phyloP scores from a whole-genome alignment of 495 filamentous ascomycete genomes.

The Lentithecium fluviatile region DNA sequence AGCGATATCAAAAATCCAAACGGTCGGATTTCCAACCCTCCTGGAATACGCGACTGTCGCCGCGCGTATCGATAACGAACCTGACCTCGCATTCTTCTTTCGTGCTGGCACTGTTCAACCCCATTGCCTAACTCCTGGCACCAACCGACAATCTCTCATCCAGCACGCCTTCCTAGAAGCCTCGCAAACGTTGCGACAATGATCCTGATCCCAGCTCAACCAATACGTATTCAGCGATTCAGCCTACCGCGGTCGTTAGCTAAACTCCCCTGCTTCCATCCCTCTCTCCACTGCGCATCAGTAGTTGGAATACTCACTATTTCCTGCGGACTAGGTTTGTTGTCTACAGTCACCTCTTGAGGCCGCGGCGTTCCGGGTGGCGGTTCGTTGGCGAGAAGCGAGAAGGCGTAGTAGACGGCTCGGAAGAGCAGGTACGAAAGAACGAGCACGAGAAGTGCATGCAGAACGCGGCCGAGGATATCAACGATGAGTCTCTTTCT shows the following conservation, averaged over 20 bases:
- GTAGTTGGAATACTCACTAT: too few relatives aligned
- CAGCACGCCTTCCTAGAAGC: background rate
- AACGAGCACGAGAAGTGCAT: conserved; percentile 1
- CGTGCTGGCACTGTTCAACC: background rate
- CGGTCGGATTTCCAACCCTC: too few relatives aligned
- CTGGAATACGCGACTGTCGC: too few relatives aligned
- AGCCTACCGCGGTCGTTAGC: background rate
- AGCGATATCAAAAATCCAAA: too few relatives aligned
- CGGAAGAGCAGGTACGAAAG: background rate
- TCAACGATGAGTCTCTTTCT: too few relatives aligned
- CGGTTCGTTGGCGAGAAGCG: background rate
- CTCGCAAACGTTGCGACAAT: conserved; percentile 6
- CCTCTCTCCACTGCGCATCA: too few relatives aligned
- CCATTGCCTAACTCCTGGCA: background rate
- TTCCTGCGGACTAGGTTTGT: background rate
- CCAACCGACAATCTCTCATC: background rate
- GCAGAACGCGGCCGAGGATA: background rate
- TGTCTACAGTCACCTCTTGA: background rate
- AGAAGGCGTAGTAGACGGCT: background rate
- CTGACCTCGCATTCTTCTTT: background rate
- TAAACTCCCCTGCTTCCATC: background rate
- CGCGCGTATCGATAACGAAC: background rate
- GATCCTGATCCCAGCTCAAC: background rate
- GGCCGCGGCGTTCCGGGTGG: background rate
- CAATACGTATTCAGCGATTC: conserved; percentile 6